These are phyloP conservation scores for Aspergillus quadricinctus DNA, from an alignment of 2,329 filamentous ascomycete genomes.

Conservation along the genomic window DNA sequence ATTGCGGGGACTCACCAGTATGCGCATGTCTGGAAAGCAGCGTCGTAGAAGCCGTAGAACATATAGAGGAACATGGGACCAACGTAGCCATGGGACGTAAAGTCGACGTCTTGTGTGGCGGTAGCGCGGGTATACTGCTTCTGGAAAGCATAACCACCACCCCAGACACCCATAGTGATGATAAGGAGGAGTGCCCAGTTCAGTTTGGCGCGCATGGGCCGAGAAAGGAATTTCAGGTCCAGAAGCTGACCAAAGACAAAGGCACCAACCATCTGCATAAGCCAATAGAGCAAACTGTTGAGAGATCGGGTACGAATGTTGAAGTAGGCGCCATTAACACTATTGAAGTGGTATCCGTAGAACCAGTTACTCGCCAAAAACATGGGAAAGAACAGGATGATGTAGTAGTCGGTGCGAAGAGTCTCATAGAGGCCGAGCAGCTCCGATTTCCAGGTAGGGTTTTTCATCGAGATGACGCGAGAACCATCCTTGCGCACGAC, in stretches of 20 bases:
- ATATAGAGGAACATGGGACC: slow-evolving; percentile 86
- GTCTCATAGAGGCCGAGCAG: slow-evolving; percentile 71
- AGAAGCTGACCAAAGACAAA: slow-evolving; percentile 67
- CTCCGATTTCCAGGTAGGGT: slow-evolving; percentile 81
- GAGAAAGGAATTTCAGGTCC: slow-evolving; percentile 57
- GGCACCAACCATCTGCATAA: slow-evolving; percentile 73
- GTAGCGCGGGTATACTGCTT: slow-evolving; percentile 52
- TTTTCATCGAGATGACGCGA: slow-evolving; percentile 81
- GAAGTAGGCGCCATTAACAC: slow-evolving; percentile 66
- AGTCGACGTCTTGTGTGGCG: slow-evolving; percentile 51
- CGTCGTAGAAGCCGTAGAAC: slow-evolving; percentile 86
- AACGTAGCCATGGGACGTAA: slow-evolving; percentile 62
- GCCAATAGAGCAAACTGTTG: slow-evolving; percentile 76
- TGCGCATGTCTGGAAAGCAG: slow-evolving; percentile 81
- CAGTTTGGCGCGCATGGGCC: slow-evolving; percentile 63
- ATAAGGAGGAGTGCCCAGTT: slow-evolving; percentile 60
- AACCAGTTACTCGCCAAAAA: slow-evolving; percentile 78
- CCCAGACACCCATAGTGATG: slow-evolving; percentile 75
- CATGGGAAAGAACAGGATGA: slow-evolving; percentile 74
- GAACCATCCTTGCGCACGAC: slow-evolving; percentile 74
- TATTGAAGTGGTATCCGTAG: slow-evolving; percentile 74
- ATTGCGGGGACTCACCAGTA: slow-evolving; percentile 63
- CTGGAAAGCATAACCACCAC: slow-evolving; percentile 76
- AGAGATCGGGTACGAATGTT: slow-evolving; percentile 70
- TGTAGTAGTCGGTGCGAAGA: slow-evolving; percentile 65